A percentile compares a stretch with the other conserved stretches of the same genome.
These are phyloP conservation scores for Scleroderma bovista DNA, from an alignment of 768 basidiomycete genomes.

Conservation along the genomic window DNA sequence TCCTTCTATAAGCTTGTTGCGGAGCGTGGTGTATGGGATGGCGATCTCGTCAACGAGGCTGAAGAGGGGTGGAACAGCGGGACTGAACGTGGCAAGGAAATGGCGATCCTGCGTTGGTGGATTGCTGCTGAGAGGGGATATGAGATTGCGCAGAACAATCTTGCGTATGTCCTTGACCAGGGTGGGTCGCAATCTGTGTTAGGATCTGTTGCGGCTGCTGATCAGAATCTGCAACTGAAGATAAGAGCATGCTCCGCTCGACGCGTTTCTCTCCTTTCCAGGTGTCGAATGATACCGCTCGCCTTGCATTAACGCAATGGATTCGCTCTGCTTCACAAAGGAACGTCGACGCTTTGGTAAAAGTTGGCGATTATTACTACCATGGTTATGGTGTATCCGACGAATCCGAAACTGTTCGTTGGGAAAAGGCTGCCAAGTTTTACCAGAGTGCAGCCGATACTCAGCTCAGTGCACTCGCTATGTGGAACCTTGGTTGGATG, in stretches of 20 bases:
- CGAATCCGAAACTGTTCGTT: slow-evolving; percentile 55
- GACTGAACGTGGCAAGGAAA: slow-evolving; percentile 66
- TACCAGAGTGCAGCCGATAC: slow-evolving; percentile 95
- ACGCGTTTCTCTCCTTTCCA: slow-evolving; percentile 64
- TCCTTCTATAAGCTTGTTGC: slow-evolving; percentile 91
- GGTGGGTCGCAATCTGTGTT: slow-evolving; percentile 43
- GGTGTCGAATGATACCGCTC: slow-evolving; percentile 80
- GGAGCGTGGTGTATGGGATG: slow-evolving; percentile 86
- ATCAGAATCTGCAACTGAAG: slow-evolving; percentile 29
- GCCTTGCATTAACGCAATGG: slow-evolving; percentile 88
- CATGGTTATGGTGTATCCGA: slow-evolving; percentile 78
- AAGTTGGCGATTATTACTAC: slow-evolving; percentile 97
- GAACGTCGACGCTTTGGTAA: slow-evolving; percentile 95
- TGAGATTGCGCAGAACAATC: slow-evolving; percentile 92
- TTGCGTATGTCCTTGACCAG: slow-evolving; percentile 90
- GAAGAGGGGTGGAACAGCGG: slow-evolving; percentile 68
- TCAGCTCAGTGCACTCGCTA: slow-evolving; percentile 86
- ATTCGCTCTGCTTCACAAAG: slow-evolving; percentile 89
- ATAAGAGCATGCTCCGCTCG: slow-evolving; percentile 62
- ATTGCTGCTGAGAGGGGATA: slow-evolving; percentile 89
- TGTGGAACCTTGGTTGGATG: slow-evolving; percentile 99
- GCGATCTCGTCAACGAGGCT: slow-evolving; percentile 77
- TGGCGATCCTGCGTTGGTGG: slow-evolving; percentile 92
- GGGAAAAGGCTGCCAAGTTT: slow-evolving; percentile 89
- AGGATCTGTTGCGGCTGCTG: slow-evolving; percentile 26